A percentile compares a stretch with the other conserved stretches of the same genome.
Evolutionary conservation across 129 eudicot species (phyloP).

Genomic region (Kitagawia praeruptora): DNA sequence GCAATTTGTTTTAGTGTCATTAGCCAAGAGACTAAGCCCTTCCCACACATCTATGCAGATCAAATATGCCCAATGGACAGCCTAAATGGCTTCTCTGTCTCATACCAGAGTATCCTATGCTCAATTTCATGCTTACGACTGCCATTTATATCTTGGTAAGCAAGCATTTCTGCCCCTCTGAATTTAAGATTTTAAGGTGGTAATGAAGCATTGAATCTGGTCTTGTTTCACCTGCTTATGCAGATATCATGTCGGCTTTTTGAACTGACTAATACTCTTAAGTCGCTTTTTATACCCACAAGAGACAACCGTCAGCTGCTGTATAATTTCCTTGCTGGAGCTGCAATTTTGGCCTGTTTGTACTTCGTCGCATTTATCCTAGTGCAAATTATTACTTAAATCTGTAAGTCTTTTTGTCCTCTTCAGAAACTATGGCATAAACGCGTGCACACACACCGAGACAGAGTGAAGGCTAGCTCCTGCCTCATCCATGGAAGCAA

Average conservation of each 20-base stretch:
- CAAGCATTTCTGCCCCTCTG: constrained; percentile 12
- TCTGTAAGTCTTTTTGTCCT: constrained; percentile 27
- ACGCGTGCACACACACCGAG: not conserved
- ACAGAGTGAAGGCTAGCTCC: not conserved
- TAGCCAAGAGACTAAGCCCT: not conserved
- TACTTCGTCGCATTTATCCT: constrained; percentile 67
- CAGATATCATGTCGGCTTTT: constrained; percentile 73
- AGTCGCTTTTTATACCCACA: constrained; percentile 72
- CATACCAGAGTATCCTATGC: constrained; percentile 80
- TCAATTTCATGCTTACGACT: constrained; percentile 86
- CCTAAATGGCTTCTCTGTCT: constrained; percentile 87
- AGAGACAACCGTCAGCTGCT: constrained; percentile 68
- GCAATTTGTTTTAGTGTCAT: not conserved
- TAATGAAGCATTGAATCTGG: not conserved
- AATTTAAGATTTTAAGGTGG: not conserved
- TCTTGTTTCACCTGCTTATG: constrained; percentile 14
- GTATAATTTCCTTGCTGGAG: constrained; percentile 73
- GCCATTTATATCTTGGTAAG: constrained; percentile 78
- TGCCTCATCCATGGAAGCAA: not conserved
- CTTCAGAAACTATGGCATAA: not conserved
- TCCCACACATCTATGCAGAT: constrained; percentile 38
- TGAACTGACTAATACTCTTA: constrained; percentile 79
- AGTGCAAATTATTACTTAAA: constrained; percentile 61
- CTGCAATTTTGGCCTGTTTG: constrained; percentile 48
- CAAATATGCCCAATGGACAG: constrained; percentile 83